These are phyloP conservation scores for Thyridium curvatum DNA, from an alignment of 2,329 filamentous ascomycete genomes.

Conservation along the genomic window DNA sequence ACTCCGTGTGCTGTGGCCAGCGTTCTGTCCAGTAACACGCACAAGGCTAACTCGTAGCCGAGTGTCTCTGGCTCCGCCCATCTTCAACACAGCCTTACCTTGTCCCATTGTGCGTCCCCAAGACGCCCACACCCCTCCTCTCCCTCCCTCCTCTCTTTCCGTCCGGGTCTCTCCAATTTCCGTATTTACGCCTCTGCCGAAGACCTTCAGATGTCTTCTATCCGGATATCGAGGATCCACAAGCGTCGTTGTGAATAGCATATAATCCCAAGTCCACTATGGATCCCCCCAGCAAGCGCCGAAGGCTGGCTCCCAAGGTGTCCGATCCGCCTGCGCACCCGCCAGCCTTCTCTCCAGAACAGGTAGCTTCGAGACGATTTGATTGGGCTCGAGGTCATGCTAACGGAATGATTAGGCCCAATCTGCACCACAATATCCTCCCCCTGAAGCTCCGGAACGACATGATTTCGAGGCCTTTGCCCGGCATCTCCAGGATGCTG, in stretches of 20 bases:
- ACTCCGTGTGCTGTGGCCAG: no score
- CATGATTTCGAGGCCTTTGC: conserved; percentile 63
- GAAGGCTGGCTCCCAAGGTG: conserved; percentile 19
- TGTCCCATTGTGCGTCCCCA: background rate
- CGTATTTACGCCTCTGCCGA: background rate
- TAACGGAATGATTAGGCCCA: conserved; percentile 3
- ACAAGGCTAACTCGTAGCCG: conserved; percentile 5
- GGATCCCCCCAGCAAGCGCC: conserved; percentile 20
- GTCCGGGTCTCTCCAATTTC: background rate
- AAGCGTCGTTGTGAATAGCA: background rate
- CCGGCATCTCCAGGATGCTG: conserved; percentile 61
- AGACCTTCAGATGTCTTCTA: background rate
- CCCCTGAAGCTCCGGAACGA: conserved; percentile 26
- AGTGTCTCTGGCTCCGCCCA: conserved; percentile 1
- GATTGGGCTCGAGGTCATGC: background rate
- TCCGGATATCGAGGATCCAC: background rate
- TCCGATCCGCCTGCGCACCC: conserved; percentile 13
- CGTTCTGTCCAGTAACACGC: background rate
- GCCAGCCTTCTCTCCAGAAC: conserved; percentile 9
- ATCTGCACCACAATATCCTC: conserved; percentile 5
- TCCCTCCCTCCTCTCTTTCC: background rate
- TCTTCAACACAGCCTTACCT: conserved; percentile 2
- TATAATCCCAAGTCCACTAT: conserved; percentile 4
- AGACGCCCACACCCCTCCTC: conserved; percentile 1
- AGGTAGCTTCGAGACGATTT: conserved; percentile 10